A percentile compares a stretch with the other conserved stretches of the same genome.
Conservation (phyloP, 2,329 filamentous ascomycete genomes). For the Claviceps spartinae region DNA sequence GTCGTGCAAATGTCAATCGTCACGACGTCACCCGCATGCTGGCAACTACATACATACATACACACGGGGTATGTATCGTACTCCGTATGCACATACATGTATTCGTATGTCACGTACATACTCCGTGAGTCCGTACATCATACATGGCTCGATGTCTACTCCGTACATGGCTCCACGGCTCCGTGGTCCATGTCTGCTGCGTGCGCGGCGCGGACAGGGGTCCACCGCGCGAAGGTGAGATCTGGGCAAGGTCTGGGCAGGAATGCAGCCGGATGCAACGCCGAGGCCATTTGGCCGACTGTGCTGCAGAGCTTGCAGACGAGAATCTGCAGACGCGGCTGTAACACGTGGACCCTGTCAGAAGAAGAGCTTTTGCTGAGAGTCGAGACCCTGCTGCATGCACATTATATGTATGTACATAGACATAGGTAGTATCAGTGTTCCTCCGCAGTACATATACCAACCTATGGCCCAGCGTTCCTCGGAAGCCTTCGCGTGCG, state of each 20-base stretch:
- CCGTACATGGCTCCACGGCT: no score
- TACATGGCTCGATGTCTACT: no score
- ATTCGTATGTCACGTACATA: not conserved
- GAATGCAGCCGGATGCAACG: conserved; percentile 3
- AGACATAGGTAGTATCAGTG: not conserved
- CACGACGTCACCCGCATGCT: not conserved
- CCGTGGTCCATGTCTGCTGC: no score
- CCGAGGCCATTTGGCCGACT: conserved; percentile 1
- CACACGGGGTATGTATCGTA: no score
- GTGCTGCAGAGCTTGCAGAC: not conserved
- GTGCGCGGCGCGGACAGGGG: no score
- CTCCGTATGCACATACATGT: no score
- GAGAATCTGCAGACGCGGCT: conserved; percentile 3
- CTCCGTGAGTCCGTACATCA: conserved; percentile 8
- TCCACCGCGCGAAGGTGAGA: conserved; percentile 9
- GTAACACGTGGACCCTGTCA: conserved; percentile 10
- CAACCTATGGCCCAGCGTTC: no score
- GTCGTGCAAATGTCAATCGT: not conserved
- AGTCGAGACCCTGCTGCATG: not conserved
- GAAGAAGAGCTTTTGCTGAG: not conserved
- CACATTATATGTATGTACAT: not conserved
- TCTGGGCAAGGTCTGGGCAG: conserved; percentile 6
- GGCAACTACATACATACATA: not conserved
- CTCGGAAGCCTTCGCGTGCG: no score
- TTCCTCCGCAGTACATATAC: not conserved